Percentiles rank a stretch among this genome's conserved stretches.
Evolutionary conservation across 495 filamentous ascomycete genomes (phyloP).

Genomic region (Penicillium atrosanguineum): DNA sequence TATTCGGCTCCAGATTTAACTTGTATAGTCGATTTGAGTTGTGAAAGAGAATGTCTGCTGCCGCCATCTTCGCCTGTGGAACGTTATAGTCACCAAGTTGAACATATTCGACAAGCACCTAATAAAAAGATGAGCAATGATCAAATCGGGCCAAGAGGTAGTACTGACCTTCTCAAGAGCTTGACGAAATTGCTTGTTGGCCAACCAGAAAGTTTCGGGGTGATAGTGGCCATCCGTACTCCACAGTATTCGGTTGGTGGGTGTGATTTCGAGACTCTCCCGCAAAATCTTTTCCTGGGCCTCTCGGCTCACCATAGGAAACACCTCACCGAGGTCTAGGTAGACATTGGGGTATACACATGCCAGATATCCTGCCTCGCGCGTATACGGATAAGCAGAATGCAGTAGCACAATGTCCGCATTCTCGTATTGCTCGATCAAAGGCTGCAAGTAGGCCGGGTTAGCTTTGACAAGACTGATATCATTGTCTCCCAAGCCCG

Average conservation of each 20-base stretch:
- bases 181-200: conserved; percentile 74
- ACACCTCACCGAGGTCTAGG: conserved; percentile 83
- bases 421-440: conserved; percentile 66
- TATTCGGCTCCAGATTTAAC: conserved; percentile 32
- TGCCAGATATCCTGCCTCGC: conserved; percentile 79
- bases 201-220: conserved; percentile 79
- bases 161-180: conserved; percentile 59
- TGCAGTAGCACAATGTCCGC: conserved; percentile 81
- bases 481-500: conserved; percentile 82
- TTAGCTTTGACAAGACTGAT: conserved; percentile 68
- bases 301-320: conserved; percentile 75
- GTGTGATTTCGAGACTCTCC: conserved; percentile 73
- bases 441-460: conserved; percentile 70
- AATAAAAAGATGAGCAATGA: background rate
- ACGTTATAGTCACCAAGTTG: conserved; percentile 52
- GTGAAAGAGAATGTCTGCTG: conserved; percentile 61
- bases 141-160: background rate
- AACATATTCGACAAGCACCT: conserved; percentile 65
- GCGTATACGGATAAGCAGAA: conserved; percentile 80
- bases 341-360: conserved; percentile 79
- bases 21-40: conserved; percentile 69
- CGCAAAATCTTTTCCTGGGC: conserved; percentile 73
- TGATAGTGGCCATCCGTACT: conserved; percentile 83
- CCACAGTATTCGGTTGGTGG: conserved; percentile 76
- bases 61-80: conserved; percentile 58